Conservation (phyloP, 2,329 filamentous ascomycete species). For the Sporothrix protearum region DNA sequence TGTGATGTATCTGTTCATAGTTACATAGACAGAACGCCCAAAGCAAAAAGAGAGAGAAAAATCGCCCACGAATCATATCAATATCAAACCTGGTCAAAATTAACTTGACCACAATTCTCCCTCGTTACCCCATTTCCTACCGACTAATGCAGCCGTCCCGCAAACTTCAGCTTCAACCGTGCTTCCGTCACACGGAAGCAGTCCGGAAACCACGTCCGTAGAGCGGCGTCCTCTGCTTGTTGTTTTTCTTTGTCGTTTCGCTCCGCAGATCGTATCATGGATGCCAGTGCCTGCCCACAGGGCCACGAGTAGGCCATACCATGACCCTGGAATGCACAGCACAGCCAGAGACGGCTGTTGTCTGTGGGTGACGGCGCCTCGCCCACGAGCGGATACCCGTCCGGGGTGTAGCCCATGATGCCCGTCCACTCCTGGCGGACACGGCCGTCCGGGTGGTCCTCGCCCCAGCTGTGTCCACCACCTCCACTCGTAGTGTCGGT, state of each 20-base stretch:
- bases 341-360: slow-evolving; percentile 48
- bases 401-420: slow-evolving; percentile 55
- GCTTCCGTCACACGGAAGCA: slow-evolving; percentile 47
- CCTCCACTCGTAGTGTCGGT: too few relatives aligned
- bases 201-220: slow-evolving; percentile 51
- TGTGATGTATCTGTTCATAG: not conserved
- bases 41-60: too few relatives aligned
- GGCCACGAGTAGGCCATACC: slow-evolving; percentile 63
- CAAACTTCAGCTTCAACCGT: slow-evolving; percentile 41
- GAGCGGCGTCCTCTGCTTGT: slow-evolving; percentile 31
- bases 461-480: slow-evolving; percentile 42
- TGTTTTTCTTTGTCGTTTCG: not conserved
- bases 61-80: too few relatives aligned
- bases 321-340: slow-evolving; percentile 62
- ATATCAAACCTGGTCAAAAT: not conserved
- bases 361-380: slow-evolving; percentile 37
- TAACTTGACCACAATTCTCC: too few relatives aligned
- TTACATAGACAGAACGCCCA: not conserved
- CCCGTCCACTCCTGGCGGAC: slow-evolving; percentile 48
- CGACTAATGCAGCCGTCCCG: slow-evolving; percentile 32
- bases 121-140: not conserved
- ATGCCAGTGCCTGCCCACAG: slow-evolving; percentile 54
- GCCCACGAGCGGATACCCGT: slow-evolving; percentile 53
- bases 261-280: slow-evolving; percentile 45
- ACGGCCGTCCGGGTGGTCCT: slow-evolving; percentile 40